A percentile compares a stretch with the other conserved stretches of the same genome.
Evolutionary conservation across 2,329 filamentous ascomycete genomes (phyloP).

Genomic region (Huntiella omanensis): DNA sequence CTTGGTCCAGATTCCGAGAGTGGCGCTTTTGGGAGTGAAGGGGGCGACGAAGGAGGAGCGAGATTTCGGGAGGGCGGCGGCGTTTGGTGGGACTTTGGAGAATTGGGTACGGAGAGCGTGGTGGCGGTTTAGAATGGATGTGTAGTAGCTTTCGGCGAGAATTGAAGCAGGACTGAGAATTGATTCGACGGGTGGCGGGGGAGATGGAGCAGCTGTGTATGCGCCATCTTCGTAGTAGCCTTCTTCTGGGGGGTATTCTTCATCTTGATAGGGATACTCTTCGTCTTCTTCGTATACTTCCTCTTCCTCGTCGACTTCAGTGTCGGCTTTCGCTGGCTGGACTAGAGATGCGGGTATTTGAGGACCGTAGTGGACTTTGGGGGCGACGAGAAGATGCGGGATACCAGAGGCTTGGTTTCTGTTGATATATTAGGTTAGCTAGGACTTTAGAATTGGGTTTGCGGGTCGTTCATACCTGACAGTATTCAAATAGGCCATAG

Average conservation of each 20-base stretch:
- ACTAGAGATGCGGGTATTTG: slow-evolving; percentile 23
- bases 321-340: not conserved
- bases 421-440: slow-evolving; percentile 20
- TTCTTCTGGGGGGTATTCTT: slow-evolving; percentile 29
- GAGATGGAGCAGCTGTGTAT: slow-evolving; percentile 44
- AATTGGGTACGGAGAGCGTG: slow-evolving; percentile 42
- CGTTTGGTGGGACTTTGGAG: slow-evolving; percentile 31
- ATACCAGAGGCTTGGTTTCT: slow-evolving; percentile 61
- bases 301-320: slow-evolving; percentile 9
- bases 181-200: slow-evolving; percentile 14
- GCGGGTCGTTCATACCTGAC: slow-evolving; percentile 39
- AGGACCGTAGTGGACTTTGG: slow-evolving; percentile 29
- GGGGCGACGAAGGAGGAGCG: slow-evolving; percentile 36
- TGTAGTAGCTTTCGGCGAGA: slow-evolving; percentile 49
- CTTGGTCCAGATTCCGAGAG: slow-evolving; percentile 31
- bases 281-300: slow-evolving; percentile 16
- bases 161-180: slow-evolving; percentile 19
- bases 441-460: not conserved
- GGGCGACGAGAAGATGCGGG: slow-evolving; percentile 51
- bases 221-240: slow-evolving; percentile 64
- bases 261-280: slow-evolving; percentile 25
- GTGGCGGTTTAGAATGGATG: slow-evolving; percentile 47
- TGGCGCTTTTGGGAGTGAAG: slow-evolving; percentile 31
- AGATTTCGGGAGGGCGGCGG: slow-evolving; percentile 31
- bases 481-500: slow-evolving; percentile 49